Conservation (phyloP, 2,329 filamentous ascomycete genomes). For the Metarhizium guizhouense region DNA sequence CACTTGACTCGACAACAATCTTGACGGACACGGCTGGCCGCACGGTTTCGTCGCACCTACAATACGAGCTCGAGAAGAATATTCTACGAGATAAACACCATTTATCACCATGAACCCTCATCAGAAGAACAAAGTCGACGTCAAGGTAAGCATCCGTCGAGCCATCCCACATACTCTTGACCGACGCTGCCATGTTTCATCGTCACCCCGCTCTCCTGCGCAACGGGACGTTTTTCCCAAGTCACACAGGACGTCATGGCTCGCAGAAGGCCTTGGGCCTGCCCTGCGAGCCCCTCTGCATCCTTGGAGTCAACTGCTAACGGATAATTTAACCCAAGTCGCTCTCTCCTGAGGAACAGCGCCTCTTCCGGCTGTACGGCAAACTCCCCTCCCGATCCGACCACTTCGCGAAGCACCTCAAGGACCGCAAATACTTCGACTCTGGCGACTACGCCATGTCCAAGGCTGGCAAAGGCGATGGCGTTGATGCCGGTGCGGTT, state of each 20-base stretch:
- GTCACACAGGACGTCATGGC: background rate
- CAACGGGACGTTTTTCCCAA: background rate
- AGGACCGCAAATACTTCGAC: conserved; percentile 99
- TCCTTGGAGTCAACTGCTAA: background rate
- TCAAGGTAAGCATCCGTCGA: conserved; percentile 59
- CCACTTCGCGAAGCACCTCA: conserved; percentile 94
- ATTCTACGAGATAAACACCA: too few species aligned
- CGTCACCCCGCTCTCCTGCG: background rate
- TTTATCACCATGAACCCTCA: conserved; percentile 72
- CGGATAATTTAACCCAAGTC: conserved; percentile 44
- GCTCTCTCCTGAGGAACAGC: conserved; percentile 89
- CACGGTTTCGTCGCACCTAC: background rate
- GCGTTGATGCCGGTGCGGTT: conserved; percentile 86
- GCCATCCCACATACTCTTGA: background rate
- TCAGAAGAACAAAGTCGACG: conserved; percentile 97
- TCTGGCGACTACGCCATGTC: conserved; percentile 93
- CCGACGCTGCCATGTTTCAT: background rate
- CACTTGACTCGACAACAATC: background rate
- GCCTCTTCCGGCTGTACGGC: conserved; percentile 92
- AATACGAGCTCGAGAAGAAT: background rate
- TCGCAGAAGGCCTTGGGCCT: background rate
- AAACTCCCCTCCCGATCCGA: conserved; percentile 96
- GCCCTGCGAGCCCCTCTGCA: background rate
- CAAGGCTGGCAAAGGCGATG: conserved; percentile 93
- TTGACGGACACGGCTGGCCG: background rate